Base-by-base conservation (phyloP, 495 filamentous ascomycete genomes). In the Daldinia vernicosa region DNA sequence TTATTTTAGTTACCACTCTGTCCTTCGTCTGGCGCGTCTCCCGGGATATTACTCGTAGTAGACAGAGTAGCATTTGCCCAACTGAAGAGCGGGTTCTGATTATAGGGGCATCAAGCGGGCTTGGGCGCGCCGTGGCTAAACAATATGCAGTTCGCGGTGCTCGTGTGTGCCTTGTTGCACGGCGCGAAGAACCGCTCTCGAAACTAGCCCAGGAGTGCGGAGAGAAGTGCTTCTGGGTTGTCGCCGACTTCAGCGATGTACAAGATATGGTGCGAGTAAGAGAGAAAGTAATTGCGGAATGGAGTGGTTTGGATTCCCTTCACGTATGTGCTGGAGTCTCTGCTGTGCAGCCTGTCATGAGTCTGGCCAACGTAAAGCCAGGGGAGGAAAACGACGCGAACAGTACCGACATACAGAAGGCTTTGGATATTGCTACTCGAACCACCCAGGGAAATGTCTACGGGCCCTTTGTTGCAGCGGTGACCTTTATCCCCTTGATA, bases 261-360 rank as follows among this genome's bases (percentile, higher is more conserved):
- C 58, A 53, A 6, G 72, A 75, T 19, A 75, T 78, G 75, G 70
- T 67, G 5, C 55, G 63, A 9, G 47, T 77, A 57, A 67, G 76
- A 26, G 66, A 66, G 7, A 39, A 40, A 22, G 9, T 78, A 30
- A 43, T 68, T 8, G 30, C 28, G 6, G 57, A 68, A 59, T 77
- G 74, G 76, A 70, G 60, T 22, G 75, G 75, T 8, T 37, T 78
- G 39, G 76, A 78, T 64, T 70, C 76, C 1, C 59, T 78, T 27
- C 61, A 72, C 19, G 39, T 78, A 11, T 75, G 75, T 43, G 76
- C 75, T 8, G 76, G 76, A 1, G 76, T 78, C 1, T 77, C 75
- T 33, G 76, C 76, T 14, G 75, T 78, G 58, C 76, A 76, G 60
- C 76, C 76, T 1, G 66, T 77, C 17, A 77, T 78, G 75, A 58